These are phyloP conservation scores for Daldinia sp. DNA, from an alignment of 2,329 filamentous ascomycete genomes.

Conservation along the genomic window DNA sequence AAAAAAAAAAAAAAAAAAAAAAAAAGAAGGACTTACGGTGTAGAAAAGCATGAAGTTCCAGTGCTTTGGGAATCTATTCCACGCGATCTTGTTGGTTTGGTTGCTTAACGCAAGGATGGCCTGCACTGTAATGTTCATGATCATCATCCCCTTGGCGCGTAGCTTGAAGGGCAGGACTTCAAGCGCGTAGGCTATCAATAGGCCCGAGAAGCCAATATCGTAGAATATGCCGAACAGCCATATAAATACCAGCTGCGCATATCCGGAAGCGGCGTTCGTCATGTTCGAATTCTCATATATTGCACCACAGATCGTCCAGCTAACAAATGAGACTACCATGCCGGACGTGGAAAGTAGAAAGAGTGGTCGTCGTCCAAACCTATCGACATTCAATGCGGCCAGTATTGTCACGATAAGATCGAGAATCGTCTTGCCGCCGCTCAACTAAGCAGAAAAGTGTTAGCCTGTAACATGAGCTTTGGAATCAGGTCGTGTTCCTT, in stretches of 20 bases:
- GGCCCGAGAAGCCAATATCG: conserved; percentile 69
- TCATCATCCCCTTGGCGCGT: conserved; percentile 70
- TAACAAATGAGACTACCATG: conserved; percentile 62
- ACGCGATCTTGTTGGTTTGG: conserved; percentile 73
- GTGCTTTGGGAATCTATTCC: conserved; percentile 68
- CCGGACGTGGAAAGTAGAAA: conserved; percentile 64
- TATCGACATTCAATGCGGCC: conserved; percentile 64
- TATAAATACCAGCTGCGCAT: conserved; percentile 68
- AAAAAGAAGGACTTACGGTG: conserved; percentile 56
- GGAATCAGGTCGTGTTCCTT: conserved; percentile 38
- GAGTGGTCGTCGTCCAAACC: conserved; percentile 64
- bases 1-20: conserved; percentile 2
- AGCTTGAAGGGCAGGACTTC: conserved; percentile 70
- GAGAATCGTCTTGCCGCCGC: conserved; percentile 69
- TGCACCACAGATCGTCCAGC: conserved; percentile 66
- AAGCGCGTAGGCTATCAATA: conserved; percentile 68
- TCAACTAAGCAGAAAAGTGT: conserved; percentile 51
- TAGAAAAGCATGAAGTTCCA: conserved; percentile 77
- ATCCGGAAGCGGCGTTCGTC: conserved; percentile 61
- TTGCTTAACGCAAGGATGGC: conserved; percentile 70
- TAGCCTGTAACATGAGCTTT: not conserved
- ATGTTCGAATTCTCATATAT: conserved; percentile 62
- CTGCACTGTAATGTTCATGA: conserved; percentile 74
- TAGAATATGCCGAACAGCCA: conserved; percentile 72
- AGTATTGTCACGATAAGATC: conserved; percentile 68